These are phyloP conservation scores for Pyrus hybrid DNA, from an alignment of 331 rosid genomes.

Conservation along the genomic window DNA sequence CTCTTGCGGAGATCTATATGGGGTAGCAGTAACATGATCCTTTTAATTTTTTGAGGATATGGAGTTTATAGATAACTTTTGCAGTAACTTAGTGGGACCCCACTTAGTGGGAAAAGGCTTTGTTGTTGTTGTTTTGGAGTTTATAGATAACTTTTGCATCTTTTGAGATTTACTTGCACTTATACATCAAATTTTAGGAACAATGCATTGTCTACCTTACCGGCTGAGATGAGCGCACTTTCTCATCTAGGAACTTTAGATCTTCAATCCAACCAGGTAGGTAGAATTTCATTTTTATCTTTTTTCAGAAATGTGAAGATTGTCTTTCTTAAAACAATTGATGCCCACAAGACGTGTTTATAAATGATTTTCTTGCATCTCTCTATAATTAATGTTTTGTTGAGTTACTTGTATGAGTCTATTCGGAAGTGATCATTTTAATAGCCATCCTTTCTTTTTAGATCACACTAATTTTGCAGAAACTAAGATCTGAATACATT, in stretches of 20 bases:
- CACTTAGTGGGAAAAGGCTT: too few relatives aligned
- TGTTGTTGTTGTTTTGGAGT: slow-evolving; percentile 2
- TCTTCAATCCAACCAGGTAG: slow-evolving; percentile 92
- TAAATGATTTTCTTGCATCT: neutral
- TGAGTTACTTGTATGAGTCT: neutral
- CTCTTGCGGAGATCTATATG: slow-evolving; percentile 76
- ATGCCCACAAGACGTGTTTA: neutral
- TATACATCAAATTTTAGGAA: slow-evolving; percentile 41
- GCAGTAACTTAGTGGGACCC: neutral
- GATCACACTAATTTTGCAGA: neutral
- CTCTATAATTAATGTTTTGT: neutral
- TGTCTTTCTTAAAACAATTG: neutral
- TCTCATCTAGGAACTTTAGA: slow-evolving; percentile 73
- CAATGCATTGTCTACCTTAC: slow-evolving; percentile 56
- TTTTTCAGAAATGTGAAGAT: neutral
- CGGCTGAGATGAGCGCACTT: slow-evolving; percentile 67
- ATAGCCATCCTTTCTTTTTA: neutral
- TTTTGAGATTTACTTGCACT: slow-evolving; percentile 12
- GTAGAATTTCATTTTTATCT: neutral
- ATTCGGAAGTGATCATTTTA: neutral
- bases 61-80: slow-evolving; percentile 7
- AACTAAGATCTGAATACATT: neutral
- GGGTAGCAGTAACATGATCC: slow-evolving; percentile 48
- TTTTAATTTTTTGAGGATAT: slow-evolving; percentile 12
- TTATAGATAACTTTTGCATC: slow-evolving; percentile 9